Evolutionary conservation across 768 basidiomycete species (phyloP).

Genomic region (Tricholoma matsutake): DNA sequence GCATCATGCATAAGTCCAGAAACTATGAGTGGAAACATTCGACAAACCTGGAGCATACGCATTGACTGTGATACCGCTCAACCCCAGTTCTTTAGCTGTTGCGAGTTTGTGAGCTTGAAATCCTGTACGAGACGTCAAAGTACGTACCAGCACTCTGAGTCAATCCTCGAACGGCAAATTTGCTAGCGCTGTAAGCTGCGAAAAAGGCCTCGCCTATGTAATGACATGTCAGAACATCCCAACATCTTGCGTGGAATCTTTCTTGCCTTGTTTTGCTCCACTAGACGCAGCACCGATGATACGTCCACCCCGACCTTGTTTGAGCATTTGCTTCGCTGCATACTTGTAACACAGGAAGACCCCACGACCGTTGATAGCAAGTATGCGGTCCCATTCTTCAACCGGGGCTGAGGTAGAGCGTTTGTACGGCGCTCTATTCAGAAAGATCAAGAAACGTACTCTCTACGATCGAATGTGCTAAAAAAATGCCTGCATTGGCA

Average conservation of each 20-base stretch:
- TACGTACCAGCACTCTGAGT: slow-evolving; percentile 19
- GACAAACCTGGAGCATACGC: slow-evolving; percentile 31
- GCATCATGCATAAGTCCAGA: neutral
- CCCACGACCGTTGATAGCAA: slow-evolving; percentile 30
- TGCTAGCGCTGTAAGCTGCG: slow-evolving; percentile 15
- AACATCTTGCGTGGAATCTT: neutral
- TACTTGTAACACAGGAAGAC: slow-evolving; percentile 35
- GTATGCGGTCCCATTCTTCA: slow-evolving; percentile 23
- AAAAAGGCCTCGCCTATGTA: neutral
- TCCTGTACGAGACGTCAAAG: neutral
- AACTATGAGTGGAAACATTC: neutral
- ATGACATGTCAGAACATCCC: neutral
- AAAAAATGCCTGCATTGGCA: slow-evolving; percentile 28
- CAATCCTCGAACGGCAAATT: slow-evolving; percentile 21
- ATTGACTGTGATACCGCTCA: slow-evolving; percentile 33
- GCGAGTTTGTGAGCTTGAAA: neutral
- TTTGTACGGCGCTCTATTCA: neutral
- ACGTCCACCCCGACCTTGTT: slow-evolving; percentile 38
- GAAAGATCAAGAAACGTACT: slow-evolving; percentile 5
- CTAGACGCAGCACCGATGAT: slow-evolving; percentile 39
- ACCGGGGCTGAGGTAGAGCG: slow-evolving; percentile 8
- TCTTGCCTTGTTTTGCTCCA: slow-evolving; percentile 35
- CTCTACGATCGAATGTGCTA: slow-evolving; percentile 5
- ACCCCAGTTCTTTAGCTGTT: slow-evolving; percentile 19
- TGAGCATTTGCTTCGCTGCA: slow-evolving; percentile 38